These are phyloP conservation scores for Gymnopilus dilepis DNA, from an alignment of 768 basidiomycete genomes.

Conservation along the genomic window DNA sequence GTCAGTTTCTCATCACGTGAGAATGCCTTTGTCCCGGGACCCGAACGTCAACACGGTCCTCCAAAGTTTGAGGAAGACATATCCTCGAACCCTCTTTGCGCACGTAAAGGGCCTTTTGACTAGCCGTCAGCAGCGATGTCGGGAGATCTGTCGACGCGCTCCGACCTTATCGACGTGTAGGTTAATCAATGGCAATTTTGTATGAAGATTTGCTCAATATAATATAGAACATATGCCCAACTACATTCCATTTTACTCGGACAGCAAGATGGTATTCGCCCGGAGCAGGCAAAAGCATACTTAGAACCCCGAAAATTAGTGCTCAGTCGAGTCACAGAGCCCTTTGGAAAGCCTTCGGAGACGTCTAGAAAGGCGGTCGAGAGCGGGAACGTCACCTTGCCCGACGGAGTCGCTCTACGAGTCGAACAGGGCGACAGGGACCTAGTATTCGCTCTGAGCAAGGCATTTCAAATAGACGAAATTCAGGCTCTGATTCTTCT, in stretches of 20 bases:
- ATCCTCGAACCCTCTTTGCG: no score
- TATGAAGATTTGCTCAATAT: not conserved
- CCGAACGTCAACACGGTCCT: no score
- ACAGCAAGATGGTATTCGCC: conserved; percentile 59
- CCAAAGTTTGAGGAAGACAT: no score
- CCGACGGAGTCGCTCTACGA: conserved; percentile 63
- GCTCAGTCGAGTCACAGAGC: conserved; percentile 60
- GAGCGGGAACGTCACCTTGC: conserved; percentile 68
- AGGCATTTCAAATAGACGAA: conserved; percentile 77
- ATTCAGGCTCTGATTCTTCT: conserved; percentile 77
- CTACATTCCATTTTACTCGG: conserved; percentile 54
- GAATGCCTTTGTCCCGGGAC: no score
- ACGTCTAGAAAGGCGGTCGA: conserved; percentile 72
- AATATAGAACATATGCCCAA: conserved; percentile 63
- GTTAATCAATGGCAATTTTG: conserved; percentile 27
- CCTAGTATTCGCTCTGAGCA: conserved; percentile 68
- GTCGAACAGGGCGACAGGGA: conserved; percentile 76
- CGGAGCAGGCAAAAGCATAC: conserved; percentile 63
- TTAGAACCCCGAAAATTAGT: conserved; percentile 61
- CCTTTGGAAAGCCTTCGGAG: conserved; percentile 73
- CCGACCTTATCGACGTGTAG: conserved; percentile 75
- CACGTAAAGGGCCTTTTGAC: not conserved
- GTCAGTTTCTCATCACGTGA: no score
- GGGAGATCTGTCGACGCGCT: conserved; percentile 60
- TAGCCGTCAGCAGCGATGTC: conserved; percentile 38